phyloP scores from a whole-genome alignment of 345 rosid species.

The Raphanus sativus region DNA sequence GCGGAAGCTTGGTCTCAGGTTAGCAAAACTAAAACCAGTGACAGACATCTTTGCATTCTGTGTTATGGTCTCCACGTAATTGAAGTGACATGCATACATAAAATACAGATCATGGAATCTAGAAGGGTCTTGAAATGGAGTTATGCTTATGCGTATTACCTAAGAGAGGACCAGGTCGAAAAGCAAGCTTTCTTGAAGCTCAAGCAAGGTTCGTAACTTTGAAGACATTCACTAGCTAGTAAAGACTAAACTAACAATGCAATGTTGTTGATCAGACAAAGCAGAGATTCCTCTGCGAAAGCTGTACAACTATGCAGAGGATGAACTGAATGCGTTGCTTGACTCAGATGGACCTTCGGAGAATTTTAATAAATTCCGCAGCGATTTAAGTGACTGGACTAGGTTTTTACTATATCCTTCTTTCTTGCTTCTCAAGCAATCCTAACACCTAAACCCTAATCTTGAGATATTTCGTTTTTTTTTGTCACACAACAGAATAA shows the following conservation, averaged over 20 bases:
- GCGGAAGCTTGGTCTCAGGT: constrained; percentile 75
- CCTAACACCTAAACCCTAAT: neutral
- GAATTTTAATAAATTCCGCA: constrained; percentile 56
- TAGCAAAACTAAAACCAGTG: constrained; percentile 28
- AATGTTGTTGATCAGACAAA: constrained; percentile 8
- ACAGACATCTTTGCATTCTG: neutral
- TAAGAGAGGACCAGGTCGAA: constrained; percentile 54
- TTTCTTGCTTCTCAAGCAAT: neutral
- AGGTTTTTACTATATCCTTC: constrained; percentile 43
- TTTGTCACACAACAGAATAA: constrained; percentile 50
- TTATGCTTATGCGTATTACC: constrained; percentile 73
- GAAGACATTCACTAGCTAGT: neutral
- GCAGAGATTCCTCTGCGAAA: neutral
- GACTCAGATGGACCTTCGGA: constrained; percentile 33
- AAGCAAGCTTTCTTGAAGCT: constrained; percentile 64
- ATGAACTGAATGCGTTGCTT: neutral
- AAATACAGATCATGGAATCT: constrained; percentile 59
- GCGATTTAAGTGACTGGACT: constrained; percentile 55
- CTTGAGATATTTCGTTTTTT: neutral
- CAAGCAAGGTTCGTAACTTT: constrained; percentile 52
- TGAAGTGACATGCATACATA: constrained; percentile 16
- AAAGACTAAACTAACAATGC: neutral
- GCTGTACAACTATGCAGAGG: constrained; percentile 1
- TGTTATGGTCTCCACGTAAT: neutral
- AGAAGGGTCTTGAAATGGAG: constrained; percentile 80